These are phyloP conservation scores for Hebeloma cylindrosporum DNA, from an alignment of 768 basidiomycete genomes.

Conservation along the genomic window DNA sequence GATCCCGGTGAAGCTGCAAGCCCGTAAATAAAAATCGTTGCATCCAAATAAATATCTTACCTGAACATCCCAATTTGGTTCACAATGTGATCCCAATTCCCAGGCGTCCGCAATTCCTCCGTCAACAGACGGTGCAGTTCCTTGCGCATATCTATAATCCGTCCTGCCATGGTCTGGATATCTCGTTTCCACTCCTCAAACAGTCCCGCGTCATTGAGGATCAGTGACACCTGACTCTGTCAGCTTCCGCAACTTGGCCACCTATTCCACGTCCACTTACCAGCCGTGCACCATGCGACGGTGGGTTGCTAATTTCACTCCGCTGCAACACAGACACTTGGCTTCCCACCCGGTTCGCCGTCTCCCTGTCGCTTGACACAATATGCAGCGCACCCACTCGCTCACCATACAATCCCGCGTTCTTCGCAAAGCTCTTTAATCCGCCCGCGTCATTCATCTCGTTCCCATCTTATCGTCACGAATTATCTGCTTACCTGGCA, in stretches of 20 bases:
- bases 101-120: conserved; percentile 81
- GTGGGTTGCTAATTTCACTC: conserved; percentile 95
- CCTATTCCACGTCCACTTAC: conserved; percentile 42
- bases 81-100: conserved; percentile 94
- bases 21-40: too few relatives aligned
- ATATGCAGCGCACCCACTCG: conserved; percentile 93
- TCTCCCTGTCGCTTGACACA: conserved; percentile 61
- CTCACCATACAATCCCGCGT: conserved; percentile 93
- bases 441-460: conserved; percentile 1
- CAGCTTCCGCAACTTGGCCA: conserved; percentile 4
- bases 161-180: conserved; percentile 87
- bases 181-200: conserved; percentile 90
- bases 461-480: conserved; percentile 1
- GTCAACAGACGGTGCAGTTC: conserved; percentile 74
- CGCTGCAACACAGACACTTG: conserved; percentile 91
- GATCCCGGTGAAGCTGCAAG: conserved; percentile 79
- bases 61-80: conserved; percentile 99
- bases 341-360: conserved; percentile 73
- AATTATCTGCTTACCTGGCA: conserved; percentile 68
- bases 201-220: conserved; percentile 71
- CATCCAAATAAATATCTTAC: too few relatives aligned
- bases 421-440: conserved; percentile 91
- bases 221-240: conserved; percentile 62
- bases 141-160: conserved; percentile 90
- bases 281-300: conserved; percentile 85